Evolutionary conservation across 495 filamentous ascomycete genomes (phyloP), one percentile per base, ranked within the genome.

Genomic region (Aspergillus campestris): DNA sequence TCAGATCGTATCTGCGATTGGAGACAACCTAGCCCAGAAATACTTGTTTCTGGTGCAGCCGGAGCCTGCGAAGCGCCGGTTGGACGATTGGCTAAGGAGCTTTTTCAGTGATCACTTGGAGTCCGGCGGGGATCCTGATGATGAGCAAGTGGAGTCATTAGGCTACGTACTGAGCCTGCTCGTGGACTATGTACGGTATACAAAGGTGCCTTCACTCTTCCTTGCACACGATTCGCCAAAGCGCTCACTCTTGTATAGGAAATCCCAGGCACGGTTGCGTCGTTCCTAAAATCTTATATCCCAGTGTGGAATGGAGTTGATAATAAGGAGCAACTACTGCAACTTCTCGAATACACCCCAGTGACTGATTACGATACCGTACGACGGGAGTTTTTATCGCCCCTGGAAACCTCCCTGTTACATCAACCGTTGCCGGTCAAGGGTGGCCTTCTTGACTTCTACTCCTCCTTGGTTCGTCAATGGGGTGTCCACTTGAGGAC

Each of bases 21-120:
- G 75, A 4, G 86, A 94, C 60, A 79, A 78, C 6, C 71, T 94
- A 38, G 75, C 90, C 11, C 89, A 89, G 53, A 90, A 89, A 51
- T 78, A 87, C 38, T 52, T 92, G 14, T 67, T 73, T 12, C 62
- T 94, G 14, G 77, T 73, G 24, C 79, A 83, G 28, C 75, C 81
- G 1, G 74, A 78, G 33, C 63, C 67, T 44, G 74, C 69, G 11
- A 59, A 71, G 36, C 64, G 69, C 24, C 74, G 86, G 10, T 65
- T 86, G 9, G 70, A 82, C 53, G 81, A 81, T 54, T 87, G 84
- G 83, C 51, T 90, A 44, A 61, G 62, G 40, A 73, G 70, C 7
- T 82, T 80, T 32, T 64, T 84, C 27, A 67, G 71, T 47, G 80
- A 87, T 56, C 64, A 74, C 45, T 47, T 84, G 42, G 66, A 77